Conservation (phyloP, 805 yeast species). For the Zygosaccharomyces rouxii region DNA sequence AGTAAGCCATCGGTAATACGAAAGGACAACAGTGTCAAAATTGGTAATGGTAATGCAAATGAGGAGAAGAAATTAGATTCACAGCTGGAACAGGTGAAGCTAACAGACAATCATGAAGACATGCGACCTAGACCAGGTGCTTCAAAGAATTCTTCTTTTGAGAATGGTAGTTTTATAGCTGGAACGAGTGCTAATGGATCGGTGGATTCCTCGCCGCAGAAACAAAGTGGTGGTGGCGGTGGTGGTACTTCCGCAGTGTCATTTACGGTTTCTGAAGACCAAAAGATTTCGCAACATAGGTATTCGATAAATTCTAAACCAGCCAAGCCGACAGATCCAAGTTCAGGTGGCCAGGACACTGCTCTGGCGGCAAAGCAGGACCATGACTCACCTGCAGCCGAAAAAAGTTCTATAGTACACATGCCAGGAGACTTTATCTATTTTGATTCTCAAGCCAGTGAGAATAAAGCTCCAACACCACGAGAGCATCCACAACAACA, state of each 20-base stretch:
- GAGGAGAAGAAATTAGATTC: constrained; percentile 1
- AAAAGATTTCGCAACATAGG: constrained; percentile 43
- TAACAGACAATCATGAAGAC: constrained; percentile 1
- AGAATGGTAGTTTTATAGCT: constrained; percentile 4
- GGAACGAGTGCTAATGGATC: constrained; percentile 7
- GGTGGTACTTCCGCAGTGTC: constrained; percentile 35
- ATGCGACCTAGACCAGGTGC: background rate
- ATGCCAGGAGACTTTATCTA: constrained; percentile 37
- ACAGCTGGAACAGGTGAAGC: background rate
- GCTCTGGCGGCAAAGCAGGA: background rate
- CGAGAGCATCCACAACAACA: constrained; percentile 23
- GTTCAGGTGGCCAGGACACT: background rate
- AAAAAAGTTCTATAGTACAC: constrained; percentile 31
- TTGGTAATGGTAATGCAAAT: background rate
- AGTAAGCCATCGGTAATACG: constrained; percentile 5
- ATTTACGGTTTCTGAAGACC: constrained; percentile 44
- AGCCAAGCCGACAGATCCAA: constrained; percentile 4
- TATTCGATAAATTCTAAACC: constrained; percentile 57
- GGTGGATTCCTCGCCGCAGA: constrained; percentile 10
- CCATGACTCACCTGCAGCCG: constrained; percentile 18
- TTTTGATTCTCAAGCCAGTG: constrained; percentile 21
- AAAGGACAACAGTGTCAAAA: background rate
- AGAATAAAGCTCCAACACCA: constrained; percentile 3
- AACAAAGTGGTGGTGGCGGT: constrained; percentile 5
- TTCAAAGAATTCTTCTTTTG: constrained; percentile 9